Conservation (phyloP, 306 rosid species). For the Cajanus cajan region DNA sequence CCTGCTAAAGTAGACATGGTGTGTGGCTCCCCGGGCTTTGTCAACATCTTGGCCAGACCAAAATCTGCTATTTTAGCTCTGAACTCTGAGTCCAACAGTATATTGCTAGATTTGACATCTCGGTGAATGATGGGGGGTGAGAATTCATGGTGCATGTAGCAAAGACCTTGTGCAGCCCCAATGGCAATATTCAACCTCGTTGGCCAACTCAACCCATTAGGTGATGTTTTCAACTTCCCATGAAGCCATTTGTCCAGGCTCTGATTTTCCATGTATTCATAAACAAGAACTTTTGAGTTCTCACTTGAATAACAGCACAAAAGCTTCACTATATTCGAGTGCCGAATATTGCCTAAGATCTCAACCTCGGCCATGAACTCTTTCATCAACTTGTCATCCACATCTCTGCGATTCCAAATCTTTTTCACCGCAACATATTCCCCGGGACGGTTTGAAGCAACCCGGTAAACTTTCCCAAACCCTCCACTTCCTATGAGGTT, state of each 20-base stretch:
- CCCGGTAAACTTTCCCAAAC: conserved; percentile 73
- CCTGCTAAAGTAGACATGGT: conserved; percentile 71
- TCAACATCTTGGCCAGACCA: conserved; percentile 78
- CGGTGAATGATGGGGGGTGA: conserved; percentile 72
- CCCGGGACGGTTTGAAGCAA: conserved; percentile 45
- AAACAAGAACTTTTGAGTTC: conserved; percentile 73
- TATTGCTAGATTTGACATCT: conserved; percentile 90
- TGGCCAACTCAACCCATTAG: conserved; percentile 65
- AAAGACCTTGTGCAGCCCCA: conserved; percentile 83
- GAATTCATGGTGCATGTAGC: conserved; percentile 90
- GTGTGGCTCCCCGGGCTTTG: conserved; percentile 50
- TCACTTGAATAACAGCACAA: conserved; percentile 74
- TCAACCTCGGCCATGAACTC: conserved; percentile 76
- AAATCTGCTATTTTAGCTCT: conserved; percentile 87
- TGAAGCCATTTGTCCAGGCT: conserved; percentile 85
- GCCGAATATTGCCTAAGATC: conserved; percentile 69
- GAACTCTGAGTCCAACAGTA: conserved; percentile 72
- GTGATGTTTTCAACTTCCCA: conserved; percentile 44
- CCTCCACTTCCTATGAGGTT: conserved; percentile 92
- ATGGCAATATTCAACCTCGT: conserved; percentile 70
- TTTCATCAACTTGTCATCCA: conserved; percentile 58
- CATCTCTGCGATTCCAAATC: conserved; percentile 48
- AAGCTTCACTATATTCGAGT: conserved; percentile 82
- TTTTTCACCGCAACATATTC: conserved; percentile 73
- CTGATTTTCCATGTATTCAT: conserved; percentile 82